Percentiles rank a stretch among this genome's conserved stretches.
Evolutionary conservation across 148 eudicot genomes (phyloP).

Genomic region (Nyssa sinensis): DNA sequence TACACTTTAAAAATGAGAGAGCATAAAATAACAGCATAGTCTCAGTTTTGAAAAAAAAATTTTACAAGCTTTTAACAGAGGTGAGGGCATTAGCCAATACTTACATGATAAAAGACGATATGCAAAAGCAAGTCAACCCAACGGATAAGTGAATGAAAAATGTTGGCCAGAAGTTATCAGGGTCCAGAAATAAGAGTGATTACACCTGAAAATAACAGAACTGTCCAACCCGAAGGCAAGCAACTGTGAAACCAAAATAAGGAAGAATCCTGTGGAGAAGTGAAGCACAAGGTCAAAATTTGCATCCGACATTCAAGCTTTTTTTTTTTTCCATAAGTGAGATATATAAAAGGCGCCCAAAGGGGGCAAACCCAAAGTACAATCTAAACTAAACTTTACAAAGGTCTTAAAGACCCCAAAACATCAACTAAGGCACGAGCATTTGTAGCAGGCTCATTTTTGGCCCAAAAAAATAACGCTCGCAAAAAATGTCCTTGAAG

Average conservation of each 20-base stretch:
- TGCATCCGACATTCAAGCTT: not conserved
- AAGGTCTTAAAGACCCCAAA: no score
- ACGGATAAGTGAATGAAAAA: slow-evolving; percentile 66
- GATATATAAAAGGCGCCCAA: no score
- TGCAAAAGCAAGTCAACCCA: slow-evolving; percentile 67
- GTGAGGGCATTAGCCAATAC: slow-evolving; percentile 17
- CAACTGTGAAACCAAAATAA: slow-evolving; percentile 73
- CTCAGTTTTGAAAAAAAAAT: no score
- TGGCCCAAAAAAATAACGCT: no score
- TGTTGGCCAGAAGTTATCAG: slow-evolving; percentile 64
- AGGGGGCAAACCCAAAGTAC: no score
- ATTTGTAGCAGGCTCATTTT: no score
- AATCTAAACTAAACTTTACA: no score
- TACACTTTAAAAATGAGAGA: no score
- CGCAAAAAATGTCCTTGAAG: no score
- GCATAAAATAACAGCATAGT: no score
- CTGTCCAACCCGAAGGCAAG: slow-evolving; percentile 79
- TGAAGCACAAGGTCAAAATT: not conserved
- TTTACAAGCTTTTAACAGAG: not conserved
- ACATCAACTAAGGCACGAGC: no score
- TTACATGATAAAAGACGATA: slow-evolving; percentile 71
- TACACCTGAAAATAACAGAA: slow-evolving; percentile 56
- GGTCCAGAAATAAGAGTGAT: slow-evolving; percentile 66
- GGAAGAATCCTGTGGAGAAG: slow-evolving; percentile 56
- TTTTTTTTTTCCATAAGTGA: no score